Conservation (phyloP, 352 stramenopile species). For the Stephanocyclus meneghinianus region DNA sequence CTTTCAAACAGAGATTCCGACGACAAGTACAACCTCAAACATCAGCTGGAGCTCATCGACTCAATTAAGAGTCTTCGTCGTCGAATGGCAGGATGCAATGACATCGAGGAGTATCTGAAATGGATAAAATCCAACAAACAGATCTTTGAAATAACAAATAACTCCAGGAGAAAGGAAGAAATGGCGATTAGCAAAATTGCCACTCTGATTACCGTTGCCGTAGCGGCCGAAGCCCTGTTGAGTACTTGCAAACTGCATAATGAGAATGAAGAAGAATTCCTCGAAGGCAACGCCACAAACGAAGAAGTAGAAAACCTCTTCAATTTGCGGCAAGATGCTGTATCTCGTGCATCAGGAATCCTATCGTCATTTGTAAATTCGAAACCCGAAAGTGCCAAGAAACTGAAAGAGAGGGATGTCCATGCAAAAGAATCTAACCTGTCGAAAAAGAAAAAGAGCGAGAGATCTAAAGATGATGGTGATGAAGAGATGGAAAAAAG, state of each 20-base stretch:
- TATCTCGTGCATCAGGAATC: slow-evolving; percentile 34
- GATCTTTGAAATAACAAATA: slow-evolving; percentile 39
- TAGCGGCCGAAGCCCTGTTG: slow-evolving; percentile 28
- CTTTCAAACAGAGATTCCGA: neutral
- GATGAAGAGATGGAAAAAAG: neutral
- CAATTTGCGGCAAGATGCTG: slow-evolving; percentile 36
- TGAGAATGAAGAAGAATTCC: slow-evolving; percentile 2
- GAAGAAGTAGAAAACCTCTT: slow-evolving; percentile 46
- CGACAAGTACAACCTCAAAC: neutral
- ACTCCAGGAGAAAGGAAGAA: slow-evolving; percentile 33
- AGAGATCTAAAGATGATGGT: slow-evolving; percentile 4
- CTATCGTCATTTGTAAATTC: slow-evolving; percentile 39
- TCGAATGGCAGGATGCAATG: slow-evolving; percentile 32
- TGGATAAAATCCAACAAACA: slow-evolving; percentile 41
- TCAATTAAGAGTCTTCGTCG: slow-evolving; percentile 28
- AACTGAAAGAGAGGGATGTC: slow-evolving; percentile 37
- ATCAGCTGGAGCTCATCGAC: slow-evolving; percentile 31
- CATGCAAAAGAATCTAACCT: slow-evolving; percentile 1
- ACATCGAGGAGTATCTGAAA: slow-evolving; percentile 36
- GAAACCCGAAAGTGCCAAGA: slow-evolving; percentile 31
- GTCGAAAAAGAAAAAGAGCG: slow-evolving; percentile 22
- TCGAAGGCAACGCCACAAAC: neutral
- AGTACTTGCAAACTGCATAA: slow-evolving; percentile 21
- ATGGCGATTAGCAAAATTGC: slow-evolving; percentile 41
- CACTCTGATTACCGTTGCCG: slow-evolving; percentile 31